Percentiles rank a stretch among this genome's conserved stretches.
Evolutionary conservation across 192 early-diverging fungal species (phyloP).

Genomic region (Phycomyces nitens): DNA sequence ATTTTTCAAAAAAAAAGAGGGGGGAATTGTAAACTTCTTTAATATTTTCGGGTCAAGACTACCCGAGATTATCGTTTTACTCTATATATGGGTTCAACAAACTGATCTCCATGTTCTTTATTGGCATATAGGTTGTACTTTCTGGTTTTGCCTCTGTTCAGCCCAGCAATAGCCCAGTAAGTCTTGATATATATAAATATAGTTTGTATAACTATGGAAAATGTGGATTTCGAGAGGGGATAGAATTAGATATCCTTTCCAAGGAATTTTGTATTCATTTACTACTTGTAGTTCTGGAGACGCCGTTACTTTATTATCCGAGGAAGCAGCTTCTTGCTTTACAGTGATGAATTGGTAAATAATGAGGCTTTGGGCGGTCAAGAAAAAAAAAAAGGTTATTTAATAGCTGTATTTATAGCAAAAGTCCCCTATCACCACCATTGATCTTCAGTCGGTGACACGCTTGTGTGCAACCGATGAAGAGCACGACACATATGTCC

Average conservation of each 20-base stretch:
- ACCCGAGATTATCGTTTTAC: too few relatives aligned
- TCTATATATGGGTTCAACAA: not conserved
- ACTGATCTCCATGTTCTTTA: not conserved
- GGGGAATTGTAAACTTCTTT: too few relatives aligned
- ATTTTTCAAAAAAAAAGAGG: too few relatives aligned
- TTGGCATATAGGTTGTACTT: constrained; percentile 20
- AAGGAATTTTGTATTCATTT: too few relatives aligned
- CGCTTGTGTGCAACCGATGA: constrained; percentile 8
- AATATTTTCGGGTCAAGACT: too few relatives aligned
- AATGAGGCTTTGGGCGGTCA: not conserved
- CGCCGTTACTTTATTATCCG: constrained; percentile 57
- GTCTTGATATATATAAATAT: not conserved
- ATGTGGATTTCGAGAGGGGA: too few relatives aligned
- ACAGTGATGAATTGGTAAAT: constrained; percentile 42
- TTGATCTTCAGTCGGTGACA: constrained; percentile 17
- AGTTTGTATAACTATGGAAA: too few relatives aligned
- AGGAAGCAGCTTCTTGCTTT: constrained; percentile 44
- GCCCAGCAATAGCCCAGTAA: constrained; percentile 24
- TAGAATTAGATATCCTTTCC: too few relatives aligned
- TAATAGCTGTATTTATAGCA: constrained; percentile 7
- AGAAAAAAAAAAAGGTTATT: not conserved
- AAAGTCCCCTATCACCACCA: constrained; percentile 14
- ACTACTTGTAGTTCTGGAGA: constrained; percentile 48
- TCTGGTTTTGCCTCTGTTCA: constrained; percentile 33
- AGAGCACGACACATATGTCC: constrained; percentile 29